Evolutionary conservation across 2,329 filamentous ascomycete species (phyloP), one percentile per base, ranked within the genome.

Genomic region (Chlorencoelia australis): DNA sequence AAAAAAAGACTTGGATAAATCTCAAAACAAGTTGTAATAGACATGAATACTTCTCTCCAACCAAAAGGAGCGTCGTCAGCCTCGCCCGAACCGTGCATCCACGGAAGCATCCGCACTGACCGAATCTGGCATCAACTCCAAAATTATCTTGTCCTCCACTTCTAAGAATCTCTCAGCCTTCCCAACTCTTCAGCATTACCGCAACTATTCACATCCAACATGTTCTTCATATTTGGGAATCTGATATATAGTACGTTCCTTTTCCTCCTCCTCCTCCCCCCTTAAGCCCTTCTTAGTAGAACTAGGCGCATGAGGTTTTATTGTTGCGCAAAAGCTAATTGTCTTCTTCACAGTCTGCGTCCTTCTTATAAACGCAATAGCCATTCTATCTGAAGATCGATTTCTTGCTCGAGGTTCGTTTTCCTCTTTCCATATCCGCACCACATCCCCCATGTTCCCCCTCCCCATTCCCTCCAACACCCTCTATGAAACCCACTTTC

Each of bases 331-430:
- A 2, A 27, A 15, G 20, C 33, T 33, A 30, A 40, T 30, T 29
- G 3, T 18, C 7, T 7, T 4, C 4, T 27, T 15, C 54, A 24
- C 15, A 87, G 83, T 89, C 49, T 73, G 77, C 50, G 70, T 94
- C 58, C 84, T 96, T 55, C 74, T 96, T 58, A 79, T 91, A 63
- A 98, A 98, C 63, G 85, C 86, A 48, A 81, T 96, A 57, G 86
- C 88, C 46, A 78, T 95, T 56, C 81, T 96, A 47, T 94, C 86
- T 52, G 88, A 94, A 74, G 87, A 94, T 64, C 82, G 87, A 44
- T 94, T 94, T 62, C 82, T 94, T 48, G 82, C 66, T 39, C 77
- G 85, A 62, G 87, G 64, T 80, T 77, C 48, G 69, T 61, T 43
- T 9, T 6, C 17, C 24, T 7, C 9, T n/a, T 11, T 13, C 29